These are phyloP conservation scores for Syncephalastrum sp. DNA, from an alignment of 371 early-diverging fungal genomes.

Conservation along the genomic window DNA sequence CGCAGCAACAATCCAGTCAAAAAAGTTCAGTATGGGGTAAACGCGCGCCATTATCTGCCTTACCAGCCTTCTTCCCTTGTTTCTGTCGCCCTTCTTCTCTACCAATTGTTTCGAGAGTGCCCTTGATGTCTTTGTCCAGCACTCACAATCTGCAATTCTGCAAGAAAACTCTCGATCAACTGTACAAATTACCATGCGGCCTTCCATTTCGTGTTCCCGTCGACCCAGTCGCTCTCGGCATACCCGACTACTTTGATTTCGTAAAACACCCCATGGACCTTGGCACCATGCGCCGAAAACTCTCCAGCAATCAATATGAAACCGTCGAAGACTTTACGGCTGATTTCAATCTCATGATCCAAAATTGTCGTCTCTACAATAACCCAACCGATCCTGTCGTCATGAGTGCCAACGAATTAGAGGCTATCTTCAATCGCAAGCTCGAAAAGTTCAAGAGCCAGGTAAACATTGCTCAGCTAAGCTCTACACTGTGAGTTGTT, in stretches of 20 bases:
- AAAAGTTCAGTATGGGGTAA: no score
- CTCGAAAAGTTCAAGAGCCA: conserved; percentile 3
- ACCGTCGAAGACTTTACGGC: conserved; percentile 41
- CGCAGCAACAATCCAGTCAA: no score
- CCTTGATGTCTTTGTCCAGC: no score
- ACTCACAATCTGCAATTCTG: conserved; percentile 15
- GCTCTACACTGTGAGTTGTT: neutral
- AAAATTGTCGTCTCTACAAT: conserved; percentile 75
- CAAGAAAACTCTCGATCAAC: conserved; percentile 42
- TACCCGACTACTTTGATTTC: conserved; percentile 76
- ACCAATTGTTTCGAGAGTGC: no score
- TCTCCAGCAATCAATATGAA: conserved; percentile 40
- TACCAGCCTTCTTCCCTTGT: no score
- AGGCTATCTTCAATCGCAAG: conserved; percentile 51
- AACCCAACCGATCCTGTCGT: conserved; percentile 73
- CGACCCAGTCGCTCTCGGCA: conserved; percentile 42
- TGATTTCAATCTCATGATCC: conserved; percentile 51
- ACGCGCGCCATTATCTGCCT: no score
- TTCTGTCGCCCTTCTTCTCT: no score
- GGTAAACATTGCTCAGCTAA: neutral
- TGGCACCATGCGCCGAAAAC: conserved; percentile 83
- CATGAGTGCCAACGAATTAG: conserved; percentile 57
- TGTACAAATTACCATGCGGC: conserved; percentile 68
- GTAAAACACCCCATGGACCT: conserved; percentile 98
- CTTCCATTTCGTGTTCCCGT: conserved; percentile 72